Evolutionary conservation across 2,329 filamentous ascomycete genomes (phyloP), one percentile per base, ranked within the genome.

Genomic region (Exserohilum rostratum): DNA sequence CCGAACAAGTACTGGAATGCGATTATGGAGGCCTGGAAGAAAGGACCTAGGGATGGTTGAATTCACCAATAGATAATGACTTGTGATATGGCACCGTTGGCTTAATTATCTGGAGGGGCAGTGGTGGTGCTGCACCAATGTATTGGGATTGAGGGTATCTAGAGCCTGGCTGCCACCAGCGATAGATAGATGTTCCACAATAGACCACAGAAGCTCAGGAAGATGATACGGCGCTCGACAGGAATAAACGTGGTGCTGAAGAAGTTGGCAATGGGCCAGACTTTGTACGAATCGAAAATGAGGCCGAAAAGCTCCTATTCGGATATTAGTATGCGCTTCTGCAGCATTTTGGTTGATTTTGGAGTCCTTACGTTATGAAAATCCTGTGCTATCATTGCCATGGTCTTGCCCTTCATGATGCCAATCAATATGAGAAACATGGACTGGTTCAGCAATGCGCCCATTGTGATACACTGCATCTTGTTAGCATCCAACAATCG

Each of bases 101-200:
- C 22, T 5, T 4, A 25, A 7, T 25, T 7, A 13, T 4, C n/a
- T n/a, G 10, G 27, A 10, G 39, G 22, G 22, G 13, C 11, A n/a
- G 29, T 5, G 25, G 18, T 20, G 13, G 27, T 25, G 25, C 43
- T 45, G 29, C 22, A 44, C 43, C n/a, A n/a, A 31, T 40, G 22
- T 31, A 39, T 42, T 50, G 44, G n/a, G 44, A 40, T 50, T 42
- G 13, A 17, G 45, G 11, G 10, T 29, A 18, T 54, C 38, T 67
- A 75, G 30, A 74, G 49, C n/a, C 68, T 60, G 17, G 67, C 64
- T 12, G 73, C 82, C 53, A 87, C 77, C 60, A 93, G 76, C 62
- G 87, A 91, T 73, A 93, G 79, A 71, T 90, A 92, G 33, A 92
- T 80, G 1, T 88, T 88, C 90, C 90, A 93, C 10, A 80, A 80